Conservation (phyloP, 345 rosid species). For the Atalantia buxifolia region DNA sequence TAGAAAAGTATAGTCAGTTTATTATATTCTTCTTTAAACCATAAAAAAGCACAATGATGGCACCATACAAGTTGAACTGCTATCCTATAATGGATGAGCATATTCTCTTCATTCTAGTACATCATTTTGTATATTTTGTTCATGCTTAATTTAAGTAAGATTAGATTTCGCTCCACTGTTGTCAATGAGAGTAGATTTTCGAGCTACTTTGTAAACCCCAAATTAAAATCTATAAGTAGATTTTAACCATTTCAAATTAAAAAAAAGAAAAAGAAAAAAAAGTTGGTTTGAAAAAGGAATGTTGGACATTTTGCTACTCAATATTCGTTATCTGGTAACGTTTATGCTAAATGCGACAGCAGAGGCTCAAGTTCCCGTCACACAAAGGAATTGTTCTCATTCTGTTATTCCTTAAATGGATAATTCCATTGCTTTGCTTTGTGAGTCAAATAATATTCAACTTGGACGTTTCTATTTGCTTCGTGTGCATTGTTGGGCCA, state of each 20-base stretch:
- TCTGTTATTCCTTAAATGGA: not conserved
- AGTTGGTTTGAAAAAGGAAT: not conserved
- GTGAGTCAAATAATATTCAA: not conserved
- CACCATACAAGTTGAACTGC: not conserved
- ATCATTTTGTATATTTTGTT: not conserved
- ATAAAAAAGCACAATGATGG: not conserved
- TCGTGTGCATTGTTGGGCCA: not conserved
- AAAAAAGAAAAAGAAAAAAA: too few relatives aligned
- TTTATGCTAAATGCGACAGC: not conserved
- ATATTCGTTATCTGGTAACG: not conserved
- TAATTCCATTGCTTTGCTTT: not conserved
- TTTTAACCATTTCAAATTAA: too few relatives aligned
- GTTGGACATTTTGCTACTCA: not conserved
- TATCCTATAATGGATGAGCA: not conserved
- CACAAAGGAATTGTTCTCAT: not conserved
- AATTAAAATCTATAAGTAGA: too few relatives aligned
- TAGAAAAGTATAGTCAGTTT: not conserved
- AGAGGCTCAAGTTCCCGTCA: not conserved
- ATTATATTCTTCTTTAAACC: not conserved
- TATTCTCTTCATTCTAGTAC: slow-evolving; percentile 9
- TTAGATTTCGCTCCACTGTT: too few relatives aligned
- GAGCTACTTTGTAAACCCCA: too few relatives aligned
- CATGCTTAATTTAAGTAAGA: not conserved
- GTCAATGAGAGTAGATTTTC: too few relatives aligned
- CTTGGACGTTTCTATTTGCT: not conserved